These are phyloP conservation scores for Oryza glaberrima DNA, from an alignment of 176 grass and related monocot genomes.

Conservation along the genomic window DNA sequence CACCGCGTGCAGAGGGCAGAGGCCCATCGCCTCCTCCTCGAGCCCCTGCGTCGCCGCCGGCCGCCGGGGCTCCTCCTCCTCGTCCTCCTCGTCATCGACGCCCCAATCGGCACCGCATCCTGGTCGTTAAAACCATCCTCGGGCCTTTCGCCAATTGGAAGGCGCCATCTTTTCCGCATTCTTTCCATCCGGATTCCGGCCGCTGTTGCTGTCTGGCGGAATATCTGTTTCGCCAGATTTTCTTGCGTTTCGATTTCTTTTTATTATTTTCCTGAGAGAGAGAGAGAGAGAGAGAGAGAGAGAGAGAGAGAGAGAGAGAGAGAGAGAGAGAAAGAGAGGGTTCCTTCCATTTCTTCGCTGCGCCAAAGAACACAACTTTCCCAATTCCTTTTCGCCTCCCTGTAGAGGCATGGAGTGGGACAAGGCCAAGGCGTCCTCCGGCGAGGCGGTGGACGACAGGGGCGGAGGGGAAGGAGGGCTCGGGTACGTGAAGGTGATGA, in stretches of 20 bases:
- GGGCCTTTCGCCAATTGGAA: not conserved
- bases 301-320: too few species aligned
- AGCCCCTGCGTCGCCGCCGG: too few species aligned
- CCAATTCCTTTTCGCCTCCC: conserved; percentile 1
- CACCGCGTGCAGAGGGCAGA: too few species aligned
- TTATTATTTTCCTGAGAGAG: too few species aligned
- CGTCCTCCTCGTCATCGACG: not conserved
- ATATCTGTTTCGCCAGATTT: not conserved
- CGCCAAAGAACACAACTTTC: conserved; percentile 30
- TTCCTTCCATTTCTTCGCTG: conserved; percentile 39
- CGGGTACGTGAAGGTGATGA: conserved; percentile 89
- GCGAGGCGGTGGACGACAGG: conserved; percentile 34
- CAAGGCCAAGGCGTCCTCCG: conserved; percentile 21
- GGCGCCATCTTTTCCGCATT: not conserved
- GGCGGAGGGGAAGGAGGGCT: conserved; percentile 47
- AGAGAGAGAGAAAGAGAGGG: not conserved
- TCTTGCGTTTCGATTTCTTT: not conserved
- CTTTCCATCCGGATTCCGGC: conserved; percentile 17
- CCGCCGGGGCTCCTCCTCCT: not conserved
- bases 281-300: too few species aligned
- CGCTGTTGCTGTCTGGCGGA: not conserved
- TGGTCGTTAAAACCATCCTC: not conserved
- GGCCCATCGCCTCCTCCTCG: too few species aligned
- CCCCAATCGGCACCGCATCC: not conserved
- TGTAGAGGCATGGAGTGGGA: conserved; percentile 53